phyloP scores from a whole-genome alignment of 495 filamentous ascomycete species.

The Oidiodendron maius region DNA sequence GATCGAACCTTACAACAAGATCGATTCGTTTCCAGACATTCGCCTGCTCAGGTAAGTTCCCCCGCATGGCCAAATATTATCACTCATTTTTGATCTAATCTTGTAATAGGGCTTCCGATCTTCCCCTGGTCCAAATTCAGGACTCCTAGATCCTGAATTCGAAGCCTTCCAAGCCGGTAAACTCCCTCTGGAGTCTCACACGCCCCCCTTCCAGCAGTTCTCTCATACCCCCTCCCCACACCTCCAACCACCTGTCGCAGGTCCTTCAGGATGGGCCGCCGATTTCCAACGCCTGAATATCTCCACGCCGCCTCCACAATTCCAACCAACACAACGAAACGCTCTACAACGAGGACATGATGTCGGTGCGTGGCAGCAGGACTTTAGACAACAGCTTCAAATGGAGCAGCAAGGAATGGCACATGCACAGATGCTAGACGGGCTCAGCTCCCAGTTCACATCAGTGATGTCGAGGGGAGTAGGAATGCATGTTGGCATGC shows the following conservation, averaged over 20 bases:
- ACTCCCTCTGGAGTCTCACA: constrained; percentile 19
- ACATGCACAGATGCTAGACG: background rate
- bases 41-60: constrained; percentile 47
- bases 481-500: constrained; percentile 10
- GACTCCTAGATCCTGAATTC: constrained; percentile 60
- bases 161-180: constrained; percentile 63
- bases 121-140: constrained; percentile 41
- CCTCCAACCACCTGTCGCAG: constrained; percentile 11
- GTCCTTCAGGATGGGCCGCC: constrained; percentile 19
- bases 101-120: constrained; percentile 56
- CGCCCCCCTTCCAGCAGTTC: constrained; percentile 9
- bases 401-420: background rate
- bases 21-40: constrained; percentile 49
- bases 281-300: constrained; percentile 29
- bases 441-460: background rate
- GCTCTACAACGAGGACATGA: constrained; percentile 14
- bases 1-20: constrained; percentile 87
- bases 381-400: constrained; percentile 43
- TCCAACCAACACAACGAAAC: constrained; percentile 4
- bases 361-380: constrained; percentile 46
- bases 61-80: background rate
- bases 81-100: constrained; percentile 4
- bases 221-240: constrained; percentile 2
- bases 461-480: constrained; percentile 4
- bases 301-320: constrained; percentile 17